A percentile compares a stretch with the other conserved stretches of the same genome.
Conservation (phyloP, 805 yeast genomes). For the Yarrowia sp. region DNA sequence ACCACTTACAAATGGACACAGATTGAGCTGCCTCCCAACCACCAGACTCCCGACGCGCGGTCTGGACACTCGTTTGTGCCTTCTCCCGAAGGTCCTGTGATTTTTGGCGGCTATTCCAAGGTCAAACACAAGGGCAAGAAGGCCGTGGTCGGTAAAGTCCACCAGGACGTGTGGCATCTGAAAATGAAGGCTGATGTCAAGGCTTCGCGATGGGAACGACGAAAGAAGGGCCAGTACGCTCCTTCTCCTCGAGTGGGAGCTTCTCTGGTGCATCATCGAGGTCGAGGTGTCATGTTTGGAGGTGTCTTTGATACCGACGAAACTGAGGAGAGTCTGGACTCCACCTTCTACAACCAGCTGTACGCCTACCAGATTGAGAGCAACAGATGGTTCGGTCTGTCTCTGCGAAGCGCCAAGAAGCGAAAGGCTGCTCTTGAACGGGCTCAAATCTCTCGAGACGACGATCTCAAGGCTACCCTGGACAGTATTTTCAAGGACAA, state of each 20-base stretch:
- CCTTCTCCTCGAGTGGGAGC: conserved; percentile 97
- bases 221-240: conserved; percentile 85
- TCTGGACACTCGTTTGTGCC: conserved; percentile 92
- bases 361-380: conserved; percentile 83
- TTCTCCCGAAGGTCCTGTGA: conserved; percentile 74
- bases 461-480: conserved; percentile 81
- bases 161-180: conserved; percentile 83
- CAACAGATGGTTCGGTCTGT: conserved; percentile 85
- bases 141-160: conserved; percentile 86
- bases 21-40: conserved; percentile 82
- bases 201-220: conserved; percentile 84
- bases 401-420: conserved; percentile 59
- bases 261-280: conserved; percentile 85
- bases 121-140: conserved; percentile 84
- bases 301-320: conserved; percentile 96
- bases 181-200: conserved; percentile 85
- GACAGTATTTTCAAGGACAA: conserved; percentile 53
- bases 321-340: conserved; percentile 88
- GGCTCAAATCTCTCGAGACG: conserved; percentile 59
- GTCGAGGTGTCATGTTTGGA: conserved; percentile 91
- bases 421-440: conserved; percentile 60
- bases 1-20: conserved; percentile 90
- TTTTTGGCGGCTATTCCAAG: conserved; percentile 95
- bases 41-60: conserved; percentile 85
- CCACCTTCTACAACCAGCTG: conserved; percentile 80